Base-by-base conservation (phyloP, 352 stramenopile species). In the Pythium apleroticum region DNA sequence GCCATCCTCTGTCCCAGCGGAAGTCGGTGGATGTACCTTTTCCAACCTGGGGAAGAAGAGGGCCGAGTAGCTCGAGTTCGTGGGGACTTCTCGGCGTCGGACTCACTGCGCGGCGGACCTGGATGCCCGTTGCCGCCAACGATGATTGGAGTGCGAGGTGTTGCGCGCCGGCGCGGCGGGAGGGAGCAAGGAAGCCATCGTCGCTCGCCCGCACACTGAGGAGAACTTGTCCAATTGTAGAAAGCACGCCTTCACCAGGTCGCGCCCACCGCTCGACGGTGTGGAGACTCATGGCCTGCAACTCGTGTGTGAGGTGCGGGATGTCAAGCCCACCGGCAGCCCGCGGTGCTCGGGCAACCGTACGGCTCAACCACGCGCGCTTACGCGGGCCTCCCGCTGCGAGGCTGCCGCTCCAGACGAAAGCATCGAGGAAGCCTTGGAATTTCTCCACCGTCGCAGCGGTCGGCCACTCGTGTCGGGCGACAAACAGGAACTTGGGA, bases 401-500 rank as follows among this genome's bases (percentile, higher is more conserved):
- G 17, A 57, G 20, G 1, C 3, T n/a, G 0, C 52, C 46, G 19
- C 24, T 37, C 57, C 57, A 64, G 11, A 57, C 39, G 45, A 33
- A 64, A 1, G 0, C 11, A 12, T 56, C 24, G 4, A 52, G 5
- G n/a, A 64, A 22, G 12, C 33, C 45, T 22, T 64, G 57, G 4
- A 64, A 17, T 28, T 20, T 20, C 3, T 37, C n/a, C 0, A 57
- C 4, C 1, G 12, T 7, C 9, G 19, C 28, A 7, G 57, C 57
- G 3, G 14, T 35, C 4, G 57, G 57, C 57, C 57, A 64, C 45
- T 20, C 5, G 24, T 69, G 63, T 0, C 55, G 31, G 0, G 46
- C 54, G 8, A 69, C 48, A 20, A 58, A 69, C 0, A 48, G 35
- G 10, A 63, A 49, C 46, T 69, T 69, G 3, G 63, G 63, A 0